phyloP scores from a whole-genome alignment of 805 yeast genomes.

The Cyberlindnera bimundalis region DNA sequence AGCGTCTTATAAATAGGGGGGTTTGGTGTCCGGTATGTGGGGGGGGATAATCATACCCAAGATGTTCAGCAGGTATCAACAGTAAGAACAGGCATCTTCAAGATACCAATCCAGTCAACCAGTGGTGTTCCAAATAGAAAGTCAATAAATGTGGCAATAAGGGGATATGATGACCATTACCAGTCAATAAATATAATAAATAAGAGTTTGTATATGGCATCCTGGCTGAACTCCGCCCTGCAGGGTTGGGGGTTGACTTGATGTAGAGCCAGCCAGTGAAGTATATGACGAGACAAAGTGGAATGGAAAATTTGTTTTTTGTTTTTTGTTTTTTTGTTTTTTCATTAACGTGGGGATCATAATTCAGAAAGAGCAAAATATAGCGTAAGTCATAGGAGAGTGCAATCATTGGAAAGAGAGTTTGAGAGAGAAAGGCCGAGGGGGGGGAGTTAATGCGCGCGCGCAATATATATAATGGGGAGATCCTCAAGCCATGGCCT shows the following conservation, averaged over 20 bases:
- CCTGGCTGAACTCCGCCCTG: slow-evolving; percentile 15
- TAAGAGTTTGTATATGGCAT: not conserved
- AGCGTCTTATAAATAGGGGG: slow-evolving; percentile 5
- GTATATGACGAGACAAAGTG: no score
- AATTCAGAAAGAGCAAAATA: not conserved
- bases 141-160: not conserved
- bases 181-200: slow-evolving; percentile 8
- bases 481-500: not conserved
- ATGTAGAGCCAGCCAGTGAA: slow-evolving; percentile 3
- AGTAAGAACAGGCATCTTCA: not conserved
- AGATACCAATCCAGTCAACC: not conserved
- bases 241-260: slow-evolving; percentile 12
- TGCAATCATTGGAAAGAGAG: no score
- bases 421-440: no score
- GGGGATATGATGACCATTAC: not conserved
- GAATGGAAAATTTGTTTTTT: no score
- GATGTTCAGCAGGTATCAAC: no score
- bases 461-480: no score
- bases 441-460: no score
- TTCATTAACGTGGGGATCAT: no score
- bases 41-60: no score
- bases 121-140: not conserved
- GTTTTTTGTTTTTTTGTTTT: no score
- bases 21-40: no score
- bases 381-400: no score